Base-by-base conservation (phyloP, 371 early-diverging fungal genomes). In the Mucor circinelloides region DNA sequence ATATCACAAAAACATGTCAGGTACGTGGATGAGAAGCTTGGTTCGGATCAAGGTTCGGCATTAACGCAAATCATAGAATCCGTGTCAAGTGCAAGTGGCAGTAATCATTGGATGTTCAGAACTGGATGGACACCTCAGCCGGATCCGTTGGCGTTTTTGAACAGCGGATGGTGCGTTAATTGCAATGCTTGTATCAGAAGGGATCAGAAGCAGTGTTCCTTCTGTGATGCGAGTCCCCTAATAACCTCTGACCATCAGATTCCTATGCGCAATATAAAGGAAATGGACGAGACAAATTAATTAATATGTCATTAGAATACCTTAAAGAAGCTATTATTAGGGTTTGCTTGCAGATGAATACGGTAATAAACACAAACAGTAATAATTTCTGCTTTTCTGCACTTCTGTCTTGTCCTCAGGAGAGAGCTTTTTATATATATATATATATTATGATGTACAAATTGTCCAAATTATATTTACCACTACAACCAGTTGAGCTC, bases 51-150 rank as follows among this genome's bases (percentile, higher is more conserved):
- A 25, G 10, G 13, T 13, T 52, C 52, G 32, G 52, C 27, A 32
- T 48, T 31, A 17, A 31, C 27, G 27, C 13, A 28, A 8, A 25
- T 50, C 36, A 50, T 50, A 50, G 36, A 36, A 36, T 36, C 36
- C 12, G 50, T 60, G 9, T 34, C 46, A 17, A 44, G 21, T 55
- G 23, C 56, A 21, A 38, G 28, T 38, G 32, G 62, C 56, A 23
- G 50, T 50, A 50, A 50, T 25, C 52, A 60, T 13, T 69, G 69
- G 69, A 69, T 69, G 17, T 69, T 64, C 36, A 52, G 69, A 64
- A 69, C 69, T 21, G 69, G 69, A 25, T 69, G 69, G 69, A 69
- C 69, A n/a, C 69, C 69, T 15, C 64, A 64, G 19, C 69, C 69
- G 3, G 64, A 69, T n/a, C 63, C 63, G 8, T 44, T 52, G 13